Evolutionary conservation across 352 stramenopile genomes (phyloP), one percentile per base, ranked within the genome.

Genomic region (Phytophthora pinifolia): DNA sequence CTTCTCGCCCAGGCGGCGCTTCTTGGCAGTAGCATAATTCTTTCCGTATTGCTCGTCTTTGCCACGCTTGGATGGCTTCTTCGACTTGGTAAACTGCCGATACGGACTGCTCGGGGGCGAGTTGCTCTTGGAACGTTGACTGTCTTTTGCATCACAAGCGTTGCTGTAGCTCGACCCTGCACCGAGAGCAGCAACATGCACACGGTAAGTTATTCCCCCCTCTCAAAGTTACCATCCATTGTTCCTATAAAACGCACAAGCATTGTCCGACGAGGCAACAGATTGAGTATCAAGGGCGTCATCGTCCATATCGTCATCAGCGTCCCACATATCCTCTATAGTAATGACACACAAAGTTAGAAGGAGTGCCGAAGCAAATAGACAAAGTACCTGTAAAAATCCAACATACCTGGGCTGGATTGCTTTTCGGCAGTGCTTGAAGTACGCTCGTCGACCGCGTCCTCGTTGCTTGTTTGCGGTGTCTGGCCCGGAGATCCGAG

Each of bases 21-120:
- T 67, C 54, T 73, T 62, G 30, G 44, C 60, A 30, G 63, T 48
- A 13, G 54, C 36, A 64, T 62, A 68, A 18, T 9, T 67, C 35
- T 70, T 74, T 34, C 55, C 51, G 44, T 70, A 67, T 38, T 70
- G 61, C 12, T 74, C 61, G 13, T 70, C 61, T 61, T 74, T 70
- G 15, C 61, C 56, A 15, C 55, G 61, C 33, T 67, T 70, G 2
- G 41, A 53, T 34, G 46, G 42, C 53, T 67, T 65, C 34, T 56
- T 65, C 25, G 42, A 58, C 17, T 22, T 42, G 15, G 20, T 38
- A 38, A n/a, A 47, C 12, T 54, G 25, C n/a, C 17, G 22, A 41
- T 54, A 49, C 18, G 2, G 17, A 36, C 30, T 52, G 29, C 46
- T 50, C 37, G 61, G 31, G 30, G 36, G 48, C 29, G 22, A 27